These are phyloP conservation scores for Hymenoscyphus albidus DNA, from an alignment of 2,329 filamentous ascomycete species.

Conservation along the genomic window DNA sequence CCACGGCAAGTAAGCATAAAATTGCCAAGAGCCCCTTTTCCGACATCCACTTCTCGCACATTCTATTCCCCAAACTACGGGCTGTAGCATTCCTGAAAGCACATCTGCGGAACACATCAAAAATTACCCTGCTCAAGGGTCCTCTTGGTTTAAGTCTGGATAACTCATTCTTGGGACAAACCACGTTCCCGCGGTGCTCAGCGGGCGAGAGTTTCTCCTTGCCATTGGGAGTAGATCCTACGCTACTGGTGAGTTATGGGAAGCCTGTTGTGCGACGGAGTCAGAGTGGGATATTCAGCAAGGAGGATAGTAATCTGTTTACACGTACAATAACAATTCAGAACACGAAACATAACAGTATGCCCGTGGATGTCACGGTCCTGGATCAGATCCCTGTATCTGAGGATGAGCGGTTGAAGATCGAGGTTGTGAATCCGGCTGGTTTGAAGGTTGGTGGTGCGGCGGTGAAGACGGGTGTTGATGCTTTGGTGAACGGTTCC, in stretches of 20 bases:
- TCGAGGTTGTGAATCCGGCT: constrained; percentile 48
- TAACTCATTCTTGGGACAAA: constrained; percentile 57
- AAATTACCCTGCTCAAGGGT: constrained; percentile 53
- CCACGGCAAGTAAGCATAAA: constrained; percentile 53
- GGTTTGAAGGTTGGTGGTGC: constrained; percentile 43
- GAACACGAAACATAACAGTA: constrained; percentile 45
- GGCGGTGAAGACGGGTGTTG: constrained; percentile 37
- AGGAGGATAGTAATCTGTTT: constrained; percentile 50
- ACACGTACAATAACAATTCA: constrained; percentile 46
- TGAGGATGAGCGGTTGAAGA: constrained; percentile 53
- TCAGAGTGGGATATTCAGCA: constrained; percentile 50
- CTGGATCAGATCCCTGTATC: constrained; percentile 60
- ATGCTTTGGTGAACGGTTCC: constrained; percentile 7
- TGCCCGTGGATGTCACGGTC: constrained; percentile 45
- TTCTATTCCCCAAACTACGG: constrained; percentile 58
- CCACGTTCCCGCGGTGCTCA: constrained; percentile 51
- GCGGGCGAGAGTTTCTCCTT: constrained; percentile 52
- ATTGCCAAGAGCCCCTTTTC: constrained; percentile 52
- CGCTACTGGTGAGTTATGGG: constrained; percentile 51
- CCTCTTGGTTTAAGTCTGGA: constrained; percentile 58
- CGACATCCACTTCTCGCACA: constrained; percentile 51
- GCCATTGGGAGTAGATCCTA: constrained; percentile 56
- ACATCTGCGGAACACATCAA: constrained; percentile 51
- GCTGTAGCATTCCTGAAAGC: constrained; percentile 58
- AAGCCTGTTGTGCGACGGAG: constrained; percentile 51